Conservation (phyloP, 2,329 filamentous ascomycete genomes). For the Epichloe amarillans region DNA sequence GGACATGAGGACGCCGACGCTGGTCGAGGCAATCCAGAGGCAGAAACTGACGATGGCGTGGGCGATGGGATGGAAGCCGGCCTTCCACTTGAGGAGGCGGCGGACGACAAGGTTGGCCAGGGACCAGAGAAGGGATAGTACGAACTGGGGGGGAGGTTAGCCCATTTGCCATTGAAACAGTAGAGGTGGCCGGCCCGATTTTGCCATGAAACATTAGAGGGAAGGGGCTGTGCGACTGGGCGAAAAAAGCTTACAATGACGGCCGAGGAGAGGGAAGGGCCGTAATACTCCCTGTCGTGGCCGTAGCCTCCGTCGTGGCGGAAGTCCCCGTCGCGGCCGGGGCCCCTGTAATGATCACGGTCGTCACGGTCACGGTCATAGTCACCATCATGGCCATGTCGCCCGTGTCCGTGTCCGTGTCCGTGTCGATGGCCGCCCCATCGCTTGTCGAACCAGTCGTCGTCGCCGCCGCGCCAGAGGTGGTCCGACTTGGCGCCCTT, state of each 20-base stretch:
- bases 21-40: slow-evolving; percentile 23
- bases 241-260: slow-evolving; percentile 4
- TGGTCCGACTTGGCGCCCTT: neutral
- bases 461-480: neutral
- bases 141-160: neutral
- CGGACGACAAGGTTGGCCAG: slow-evolving; percentile 25
- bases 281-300: slow-evolving; percentile 3
- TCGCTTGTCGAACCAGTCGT: slow-evolving; percentile 1
- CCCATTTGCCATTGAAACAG: too few species aligned
- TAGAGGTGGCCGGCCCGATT: too few species aligned
- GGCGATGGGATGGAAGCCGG: slow-evolving; percentile 29
- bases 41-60: slow-evolving; percentile 30
- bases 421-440: too few species aligned
- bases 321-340: too few species aligned
- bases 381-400: too few species aligned
- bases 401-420: too few species aligned
- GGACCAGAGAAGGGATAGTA: slow-evolving; percentile 19
- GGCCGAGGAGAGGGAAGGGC: slow-evolving; percentile 6
- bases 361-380: too few species aligned
- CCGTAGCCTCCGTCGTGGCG: slow-evolving; percentile 3
- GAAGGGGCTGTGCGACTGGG: too few species aligned
- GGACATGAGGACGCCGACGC: slow-evolving; percentile 14
- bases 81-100: slow-evolving; percentile 17
- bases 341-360: too few species aligned
- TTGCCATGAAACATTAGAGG: too few species aligned